Evolutionary conservation across 2,329 filamentous ascomycete genomes (phyloP).

Genomic region (Paracoccidioides lutzii): DNA sequence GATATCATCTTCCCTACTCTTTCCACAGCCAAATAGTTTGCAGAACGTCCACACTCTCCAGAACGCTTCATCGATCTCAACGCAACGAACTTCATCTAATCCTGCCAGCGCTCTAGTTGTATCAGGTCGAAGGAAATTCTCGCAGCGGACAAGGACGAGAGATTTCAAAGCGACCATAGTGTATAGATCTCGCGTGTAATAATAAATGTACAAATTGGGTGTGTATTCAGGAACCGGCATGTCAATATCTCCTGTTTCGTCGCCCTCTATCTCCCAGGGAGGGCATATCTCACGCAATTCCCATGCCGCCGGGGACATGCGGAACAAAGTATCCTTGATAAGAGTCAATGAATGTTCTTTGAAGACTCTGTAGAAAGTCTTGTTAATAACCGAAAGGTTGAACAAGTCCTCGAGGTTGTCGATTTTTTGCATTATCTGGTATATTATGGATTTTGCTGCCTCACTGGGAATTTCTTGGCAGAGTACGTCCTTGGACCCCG

Average conservation of each 20-base stretch:
- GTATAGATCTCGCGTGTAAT: slow-evolving; percentile 40
- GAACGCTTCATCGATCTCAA: slow-evolving; percentile 47
- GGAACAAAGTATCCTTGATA: slow-evolving; percentile 39
- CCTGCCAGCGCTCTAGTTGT: slow-evolving; percentile 43
- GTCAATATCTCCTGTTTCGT: slow-evolving; percentile 31
- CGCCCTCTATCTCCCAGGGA: slow-evolving; percentile 34
- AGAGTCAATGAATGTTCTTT: slow-evolving; percentile 44
- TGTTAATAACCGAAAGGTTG: slow-evolving; percentile 41
- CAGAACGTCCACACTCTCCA: slow-evolving; percentile 57
- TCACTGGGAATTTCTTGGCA: slow-evolving; percentile 4
- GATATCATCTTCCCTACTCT: slow-evolving; percentile 46
- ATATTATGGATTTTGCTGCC: slow-evolving; percentile 39
- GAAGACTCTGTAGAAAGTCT: slow-evolving; percentile 45
- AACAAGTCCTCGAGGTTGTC: slow-evolving; percentile 43
- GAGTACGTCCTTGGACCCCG: slow-evolving; percentile 1
- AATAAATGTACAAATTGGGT: slow-evolving; percentile 38
- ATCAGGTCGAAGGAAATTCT: slow-evolving; percentile 43
- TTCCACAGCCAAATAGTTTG: slow-evolving; percentile 47
- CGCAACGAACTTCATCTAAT: slow-evolving; percentile 32
- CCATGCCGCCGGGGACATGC: slow-evolving; percentile 46
- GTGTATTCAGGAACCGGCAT: slow-evolving; percentile 41
- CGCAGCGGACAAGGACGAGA: slow-evolving; percentile 43
- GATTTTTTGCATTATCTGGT: slow-evolving; percentile 39
- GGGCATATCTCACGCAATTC: slow-evolving; percentile 47
- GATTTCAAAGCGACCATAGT: slow-evolving; percentile 43